Percentiles rank a stretch among this genome's conserved stretches.
These are phyloP conservation scores for Cercospora zeae-maydis DNA, from an alignment of 2,329 filamentous ascomycete species.

Conservation along the genomic window DNA sequence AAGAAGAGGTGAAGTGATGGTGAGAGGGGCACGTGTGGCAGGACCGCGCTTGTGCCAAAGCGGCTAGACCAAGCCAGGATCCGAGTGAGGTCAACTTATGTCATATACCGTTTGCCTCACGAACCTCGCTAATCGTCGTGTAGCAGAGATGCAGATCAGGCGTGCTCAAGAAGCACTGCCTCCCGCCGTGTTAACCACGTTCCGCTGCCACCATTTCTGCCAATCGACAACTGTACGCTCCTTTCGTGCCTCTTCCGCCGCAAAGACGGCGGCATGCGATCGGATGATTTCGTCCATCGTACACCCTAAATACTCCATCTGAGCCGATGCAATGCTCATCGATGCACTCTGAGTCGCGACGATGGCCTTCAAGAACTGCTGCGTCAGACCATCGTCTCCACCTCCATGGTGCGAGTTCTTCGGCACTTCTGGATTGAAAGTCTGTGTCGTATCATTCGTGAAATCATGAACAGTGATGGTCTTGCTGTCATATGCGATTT, in stretches of 20 bases:
- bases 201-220: constrained; percentile 21
- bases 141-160: background rate
- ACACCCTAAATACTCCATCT: constrained; percentile 73
- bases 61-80: background rate
- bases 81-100: background rate
- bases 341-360: constrained; percentile 70
- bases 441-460: constrained; percentile 52
- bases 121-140: no score
- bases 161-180: background rate
- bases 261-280: constrained; percentile 90
- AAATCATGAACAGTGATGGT: constrained; percentile 76
- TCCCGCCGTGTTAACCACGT: constrained; percentile 4
- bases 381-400: constrained; percentile 73
- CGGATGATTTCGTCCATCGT: constrained; percentile 81
- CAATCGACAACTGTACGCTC: constrained; percentile 67
- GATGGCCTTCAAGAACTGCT: constrained; percentile 79
- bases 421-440: constrained; percentile 59
- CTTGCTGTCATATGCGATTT: constrained; percentile 78
- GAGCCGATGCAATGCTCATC: constrained; percentile 65
- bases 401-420: constrained; percentile 59
- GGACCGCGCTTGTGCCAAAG: background rate
- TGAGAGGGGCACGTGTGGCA: background rate
- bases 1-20: background rate
- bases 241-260: constrained; percentile 79
- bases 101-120: background rate